Percentiles rank a stretch among this genome's conserved stretches.
Evolutionary conservation across 2,329 filamentous ascomycete species (phyloP).

Genomic region (Rutstroemia sp.): DNA sequence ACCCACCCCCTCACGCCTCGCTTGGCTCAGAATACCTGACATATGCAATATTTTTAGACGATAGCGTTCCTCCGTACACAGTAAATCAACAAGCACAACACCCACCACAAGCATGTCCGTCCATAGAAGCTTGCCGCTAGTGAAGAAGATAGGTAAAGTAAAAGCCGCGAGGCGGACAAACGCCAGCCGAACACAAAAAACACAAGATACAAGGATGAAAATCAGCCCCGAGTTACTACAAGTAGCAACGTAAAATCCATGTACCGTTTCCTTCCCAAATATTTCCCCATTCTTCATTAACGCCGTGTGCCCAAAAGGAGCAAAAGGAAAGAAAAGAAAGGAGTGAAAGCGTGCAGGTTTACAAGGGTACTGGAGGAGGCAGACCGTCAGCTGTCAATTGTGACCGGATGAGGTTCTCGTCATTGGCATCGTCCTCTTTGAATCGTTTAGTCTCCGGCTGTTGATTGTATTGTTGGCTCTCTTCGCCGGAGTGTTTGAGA

Average conservation of each 20-base stretch:
- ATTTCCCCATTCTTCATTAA: constrained; percentile 1
- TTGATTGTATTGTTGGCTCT: constrained; percentile 19
- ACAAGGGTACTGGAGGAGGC: constrained; percentile 18
- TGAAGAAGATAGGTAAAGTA: too few relatives aligned
- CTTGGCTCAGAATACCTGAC: too few relatives aligned
- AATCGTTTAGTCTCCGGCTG: constrained; percentile 25
- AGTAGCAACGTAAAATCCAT: neutral
- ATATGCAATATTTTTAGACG: too few relatives aligned
- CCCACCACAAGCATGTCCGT: too few relatives aligned
- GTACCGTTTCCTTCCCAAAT: neutral
- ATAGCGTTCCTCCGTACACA: too few relatives aligned
- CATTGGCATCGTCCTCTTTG: constrained; percentile 37
- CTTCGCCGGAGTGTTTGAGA: constrained; percentile 24
- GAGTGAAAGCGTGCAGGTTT: constrained; percentile 4
- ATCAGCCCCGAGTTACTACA: neutral
- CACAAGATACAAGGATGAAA: neutral
- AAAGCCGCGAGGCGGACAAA: neutral
- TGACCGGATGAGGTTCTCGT: constrained; percentile 45
- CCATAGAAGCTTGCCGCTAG: too few relatives aligned
- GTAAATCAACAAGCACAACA: too few relatives aligned
- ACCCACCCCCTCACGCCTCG: too few relatives aligned
- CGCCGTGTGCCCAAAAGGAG: neutral
- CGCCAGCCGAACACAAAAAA: neutral
- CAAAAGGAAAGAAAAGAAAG: constrained; percentile 1
- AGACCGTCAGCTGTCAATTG: constrained; percentile 38